phyloP scores from a whole-genome alignment of 1,284 basidiomycete species.

The Amylostereum chailletii region DNA sequence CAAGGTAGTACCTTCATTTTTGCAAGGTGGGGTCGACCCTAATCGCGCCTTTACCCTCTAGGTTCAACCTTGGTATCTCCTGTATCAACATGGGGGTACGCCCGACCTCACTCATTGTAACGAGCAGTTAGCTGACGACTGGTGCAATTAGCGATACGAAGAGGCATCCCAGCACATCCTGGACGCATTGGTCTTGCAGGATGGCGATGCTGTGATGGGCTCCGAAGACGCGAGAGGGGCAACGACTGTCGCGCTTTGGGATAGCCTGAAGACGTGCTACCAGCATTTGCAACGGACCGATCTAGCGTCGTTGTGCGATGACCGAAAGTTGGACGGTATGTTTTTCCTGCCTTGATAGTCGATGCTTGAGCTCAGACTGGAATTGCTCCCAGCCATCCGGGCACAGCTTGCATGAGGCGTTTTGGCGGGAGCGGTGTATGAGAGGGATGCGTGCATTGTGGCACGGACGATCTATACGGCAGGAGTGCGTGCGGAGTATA shows the following conservation, averaged over 20 bases:
- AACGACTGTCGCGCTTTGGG: slow-evolving; percentile 75
- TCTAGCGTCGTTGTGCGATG: slow-evolving; percentile 64
- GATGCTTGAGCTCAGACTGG: too few species aligned
- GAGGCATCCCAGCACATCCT: slow-evolving; percentile 82
- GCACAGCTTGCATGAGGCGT: too few species aligned
- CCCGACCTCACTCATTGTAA: slow-evolving; percentile 6
- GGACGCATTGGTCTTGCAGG: slow-evolving; percentile 80
- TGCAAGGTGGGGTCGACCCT: background rate
- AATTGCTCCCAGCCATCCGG: too few species aligned
- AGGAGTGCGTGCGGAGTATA: too few species aligned
- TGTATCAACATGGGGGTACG: slow-evolving; percentile 78
- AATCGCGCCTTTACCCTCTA: slow-evolving; percentile 18
- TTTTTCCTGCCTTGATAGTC: background rate
- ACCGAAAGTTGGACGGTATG: slow-evolving; percentile 64
- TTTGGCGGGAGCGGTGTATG: too few species aligned
- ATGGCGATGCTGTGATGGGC: slow-evolving; percentile 58
- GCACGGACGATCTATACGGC: too few species aligned
- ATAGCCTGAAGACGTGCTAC: slow-evolving; percentile 73
- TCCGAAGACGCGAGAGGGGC: slow-evolving; percentile 56
- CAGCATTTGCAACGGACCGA: slow-evolving; percentile 69
- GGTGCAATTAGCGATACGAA: slow-evolving; percentile 51
- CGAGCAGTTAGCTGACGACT: slow-evolving; percentile 3
- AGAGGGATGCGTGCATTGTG: too few species aligned
- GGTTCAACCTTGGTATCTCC: slow-evolving; percentile 89
- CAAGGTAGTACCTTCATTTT: slow-evolving; percentile 40